phyloP scores from a whole-genome alignment of 495 filamentous ascomycete species.

The Tirmania nivea region DNA sequence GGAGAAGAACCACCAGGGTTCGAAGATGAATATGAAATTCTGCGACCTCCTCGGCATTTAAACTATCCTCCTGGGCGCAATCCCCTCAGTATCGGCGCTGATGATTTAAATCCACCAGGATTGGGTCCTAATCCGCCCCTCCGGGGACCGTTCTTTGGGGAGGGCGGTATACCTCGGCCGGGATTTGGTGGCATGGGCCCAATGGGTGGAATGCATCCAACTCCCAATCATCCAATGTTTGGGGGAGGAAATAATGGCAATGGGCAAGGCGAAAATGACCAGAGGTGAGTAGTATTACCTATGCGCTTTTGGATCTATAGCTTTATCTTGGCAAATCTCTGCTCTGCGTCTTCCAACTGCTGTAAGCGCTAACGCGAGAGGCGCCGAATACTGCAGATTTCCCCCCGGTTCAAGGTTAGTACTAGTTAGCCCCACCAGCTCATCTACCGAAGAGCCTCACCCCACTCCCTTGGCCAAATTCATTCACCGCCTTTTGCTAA shows the following conservation, averaged over 20 bases:
- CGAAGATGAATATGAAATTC: slow-evolving; percentile 80
- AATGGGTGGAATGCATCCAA: slow-evolving; percentile 71
- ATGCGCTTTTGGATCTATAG: too few species aligned
- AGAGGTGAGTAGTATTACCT: too few species aligned
- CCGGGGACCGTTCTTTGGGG: slow-evolving; percentile 34
- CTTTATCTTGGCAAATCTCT: too few species aligned
- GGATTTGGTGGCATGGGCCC: slow-evolving; percentile 25
- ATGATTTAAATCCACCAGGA: slow-evolving; percentile 74
- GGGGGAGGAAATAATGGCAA: too few species aligned
- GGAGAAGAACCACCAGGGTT: slow-evolving; percentile 77
- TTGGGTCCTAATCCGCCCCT: slow-evolving; percentile 71
- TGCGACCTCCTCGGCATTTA: slow-evolving; percentile 37
- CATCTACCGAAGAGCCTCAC: too few species aligned
- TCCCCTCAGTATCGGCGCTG: slow-evolving; percentile 48
- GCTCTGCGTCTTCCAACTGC: too few species aligned
- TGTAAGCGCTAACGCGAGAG: too few species aligned
- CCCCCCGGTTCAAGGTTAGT: neutral
- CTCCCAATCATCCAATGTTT: slow-evolving; percentile 65
- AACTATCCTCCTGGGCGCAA: slow-evolving; percentile 23
- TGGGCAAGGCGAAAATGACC: too few species aligned
- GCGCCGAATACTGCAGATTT: neutral
- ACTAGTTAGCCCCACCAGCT: too few species aligned
- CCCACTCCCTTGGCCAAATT: neutral
- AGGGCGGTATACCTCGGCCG: slow-evolving; percentile 27
- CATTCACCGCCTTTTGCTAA: neutral